Base-by-base conservation (phyloP, 768 basidiomycete genomes). In the Gymnopilus dilepis region DNA sequence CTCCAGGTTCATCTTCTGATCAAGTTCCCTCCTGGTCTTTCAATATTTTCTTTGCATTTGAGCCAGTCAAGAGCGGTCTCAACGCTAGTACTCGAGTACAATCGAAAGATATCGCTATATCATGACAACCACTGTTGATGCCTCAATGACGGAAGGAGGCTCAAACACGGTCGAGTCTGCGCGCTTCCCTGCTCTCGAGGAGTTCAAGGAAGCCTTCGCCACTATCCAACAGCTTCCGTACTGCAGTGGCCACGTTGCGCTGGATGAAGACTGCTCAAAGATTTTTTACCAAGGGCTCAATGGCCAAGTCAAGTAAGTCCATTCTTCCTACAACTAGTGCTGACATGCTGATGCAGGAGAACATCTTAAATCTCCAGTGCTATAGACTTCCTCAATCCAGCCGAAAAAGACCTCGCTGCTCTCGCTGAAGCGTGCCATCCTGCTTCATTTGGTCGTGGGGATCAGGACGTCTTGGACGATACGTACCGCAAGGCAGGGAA, bases 401-500 rank as follows among this genome's bases (percentile, higher is more conserved):
- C 58, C 30, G 38, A 60, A 33, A 22, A 50, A 9, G 45, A 63
- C 11, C 65, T 76, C 9, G 56, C 51, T 9, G 53, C 30, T 4
- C 70, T 76, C 26, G 37, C 68, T 1, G 41, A 61, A 2, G 62
- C 68, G 13, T 76, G 74, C 56, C 58, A 68, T 1, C 52, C 67
- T 11, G 75, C 74, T 12, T 69, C 73, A 0, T 75, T 76, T 50
- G 75, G 75, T 0, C 37, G 61, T 1, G 58, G 65, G 47, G n/a
- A 62, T 9, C 31, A 72, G 30, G 73, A 74, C 59, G 71, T 76
- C 19, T 57, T 69, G 17, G 74, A 76, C 59, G 74, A 75, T 37
- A 59, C 65, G 1, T 75, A 76, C 50, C 68, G 75, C 38, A 74
- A 72, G 55, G 75, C 75, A 0, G 71, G 72, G 21, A 73, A 74